Evolutionary conservation across 2,329 filamentous ascomycete genomes (phyloP).

Genomic region (Colletotrichum tanaceti): DNA sequence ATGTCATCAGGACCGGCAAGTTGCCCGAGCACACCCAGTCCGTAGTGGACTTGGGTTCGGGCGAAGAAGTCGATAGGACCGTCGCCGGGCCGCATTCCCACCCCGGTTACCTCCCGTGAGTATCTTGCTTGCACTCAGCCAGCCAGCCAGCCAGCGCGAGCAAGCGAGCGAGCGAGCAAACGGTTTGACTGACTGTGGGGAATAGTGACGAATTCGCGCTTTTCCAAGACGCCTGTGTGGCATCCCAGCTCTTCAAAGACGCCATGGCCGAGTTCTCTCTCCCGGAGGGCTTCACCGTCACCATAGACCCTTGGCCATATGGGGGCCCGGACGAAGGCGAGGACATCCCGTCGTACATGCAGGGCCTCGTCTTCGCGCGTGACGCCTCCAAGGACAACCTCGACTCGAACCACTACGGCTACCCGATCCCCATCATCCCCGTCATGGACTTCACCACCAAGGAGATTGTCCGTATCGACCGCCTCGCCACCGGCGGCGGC

Average conservation of each 20-base stretch:
- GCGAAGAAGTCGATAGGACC: slow-evolving; percentile 47
- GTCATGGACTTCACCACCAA: slow-evolving; percentile 69
- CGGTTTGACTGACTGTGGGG: slow-evolving; percentile 1
- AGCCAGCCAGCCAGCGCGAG: too few relatives aligned
- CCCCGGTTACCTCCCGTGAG: slow-evolving; percentile 52
- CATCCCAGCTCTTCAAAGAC: slow-evolving; percentile 59
- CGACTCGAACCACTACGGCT: slow-evolving; percentile 72
- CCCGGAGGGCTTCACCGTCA: slow-evolving; percentile 57
- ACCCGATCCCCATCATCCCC: slow-evolving; percentile 69
- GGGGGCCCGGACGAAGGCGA: slow-evolving; percentile 56
- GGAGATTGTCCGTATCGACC: slow-evolving; percentile 67
- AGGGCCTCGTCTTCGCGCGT: slow-evolving; percentile 62
- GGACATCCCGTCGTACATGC: slow-evolving; percentile 57
- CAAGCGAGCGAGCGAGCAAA: too few relatives aligned
- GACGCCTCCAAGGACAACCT: slow-evolving; percentile 56
- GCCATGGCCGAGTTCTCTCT: slow-evolving; percentile 60
- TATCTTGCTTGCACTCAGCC: too few relatives aligned
- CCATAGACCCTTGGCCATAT: slow-evolving; percentile 75
- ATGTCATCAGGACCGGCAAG: slow-evolving; percentile 50
- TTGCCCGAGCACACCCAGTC: slow-evolving; percentile 50
- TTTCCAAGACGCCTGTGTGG: slow-evolving; percentile 55
- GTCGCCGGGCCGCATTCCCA: slow-evolving; percentile 48
- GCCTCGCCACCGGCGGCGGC: slow-evolving; percentile 63
- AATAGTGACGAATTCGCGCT: slow-evolving; percentile 53
- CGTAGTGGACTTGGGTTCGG: slow-evolving; percentile 53